Evolutionary conservation across 2,329 filamentous ascomycete genomes (phyloP).

Genomic region (Penicillium rolfsii): DNA sequence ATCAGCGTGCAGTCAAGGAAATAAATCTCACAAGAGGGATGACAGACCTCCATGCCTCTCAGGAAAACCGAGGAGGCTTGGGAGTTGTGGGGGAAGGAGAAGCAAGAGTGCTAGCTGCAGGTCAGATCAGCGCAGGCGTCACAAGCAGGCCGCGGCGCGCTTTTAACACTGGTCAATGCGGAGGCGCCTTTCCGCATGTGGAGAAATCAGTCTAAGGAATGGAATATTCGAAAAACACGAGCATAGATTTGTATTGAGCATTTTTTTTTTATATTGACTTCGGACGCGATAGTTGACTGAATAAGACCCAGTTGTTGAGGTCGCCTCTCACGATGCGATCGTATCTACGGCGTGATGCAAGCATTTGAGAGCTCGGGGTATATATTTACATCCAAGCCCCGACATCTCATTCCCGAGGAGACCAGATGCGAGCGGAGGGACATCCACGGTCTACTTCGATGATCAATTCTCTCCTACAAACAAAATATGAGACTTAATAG

Average conservation of each 20-base stretch:
- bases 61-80: neutral
- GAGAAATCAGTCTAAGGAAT: neutral
- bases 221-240: neutral
- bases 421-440: too few species aligned
- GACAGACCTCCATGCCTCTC: constrained; percentile 21
- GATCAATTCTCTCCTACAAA: too few species aligned
- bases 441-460: too few species aligned
- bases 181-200: constrained; percentile 12
- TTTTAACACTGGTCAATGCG: constrained; percentile 18
- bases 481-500: too few species aligned
- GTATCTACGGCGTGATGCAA: too few species aligned
- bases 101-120: neutral
- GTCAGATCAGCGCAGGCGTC: neutral
- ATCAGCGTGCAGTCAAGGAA: neutral
- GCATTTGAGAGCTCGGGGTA: too few species aligned
- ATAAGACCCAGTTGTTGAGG: too few species aligned
- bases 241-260: neutral
- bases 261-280: too few species aligned
- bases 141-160: neutral
- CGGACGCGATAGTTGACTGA: too few species aligned
- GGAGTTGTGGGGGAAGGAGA: neutral
- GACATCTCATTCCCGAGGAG: too few species aligned
- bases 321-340: too few species aligned
- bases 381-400: too few species aligned
- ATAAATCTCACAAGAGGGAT: neutral